A percentile compares a stretch with the other conserved stretches of the same genome.
Conservation (phyloP, 805 yeast species). For the Tetrapisispora nanseiensis region DNA sequence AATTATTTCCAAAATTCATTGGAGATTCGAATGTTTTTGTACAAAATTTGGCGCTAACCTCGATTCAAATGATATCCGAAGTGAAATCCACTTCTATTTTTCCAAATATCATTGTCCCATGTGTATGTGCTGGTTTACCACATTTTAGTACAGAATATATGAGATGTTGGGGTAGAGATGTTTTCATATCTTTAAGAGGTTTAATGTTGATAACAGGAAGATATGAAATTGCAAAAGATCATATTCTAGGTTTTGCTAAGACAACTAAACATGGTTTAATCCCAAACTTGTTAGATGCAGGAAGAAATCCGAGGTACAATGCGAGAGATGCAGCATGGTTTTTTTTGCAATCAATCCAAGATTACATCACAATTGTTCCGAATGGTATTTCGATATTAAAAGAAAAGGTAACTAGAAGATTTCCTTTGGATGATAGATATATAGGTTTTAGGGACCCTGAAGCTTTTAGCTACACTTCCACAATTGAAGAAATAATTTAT, state of each 20-base stretch:
- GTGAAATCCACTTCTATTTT: constrained; percentile 66
- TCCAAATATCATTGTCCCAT: constrained; percentile 54
- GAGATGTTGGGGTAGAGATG: constrained; percentile 99
- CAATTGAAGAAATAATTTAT: constrained; percentile 66
- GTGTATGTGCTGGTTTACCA: constrained; percentile 93
- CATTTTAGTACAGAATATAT: constrained; percentile 84
- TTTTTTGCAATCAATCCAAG: constrained; percentile 80
- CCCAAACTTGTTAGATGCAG: constrained; percentile 87
- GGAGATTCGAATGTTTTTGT: constrained; percentile 61
- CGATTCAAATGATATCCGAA: constrained; percentile 76
- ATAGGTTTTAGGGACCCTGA: constrained; percentile 55
- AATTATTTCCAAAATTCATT: constrained; percentile 43
- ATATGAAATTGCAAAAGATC: constrained; percentile 66
- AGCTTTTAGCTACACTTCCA: constrained; percentile 64
- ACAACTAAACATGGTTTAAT: constrained; percentile 92
- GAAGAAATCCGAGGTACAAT: constrained; percentile 86
- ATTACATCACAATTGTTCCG: constrained; percentile 60
- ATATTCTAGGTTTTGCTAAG: constrained; percentile 77
- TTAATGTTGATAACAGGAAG: constrained; percentile 69
- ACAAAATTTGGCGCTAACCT: constrained; percentile 68
- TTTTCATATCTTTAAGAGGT: constrained; percentile 80
- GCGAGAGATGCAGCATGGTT: constrained; percentile 98
- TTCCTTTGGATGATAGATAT: constrained; percentile 80
- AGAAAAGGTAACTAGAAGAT: constrained; percentile 68
- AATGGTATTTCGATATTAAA: constrained; percentile 57